These are phyloP conservation scores for Pseudocercospora musae DNA, from an alignment of 2,329 filamentous ascomycete species.

Conservation along the genomic window DNA sequence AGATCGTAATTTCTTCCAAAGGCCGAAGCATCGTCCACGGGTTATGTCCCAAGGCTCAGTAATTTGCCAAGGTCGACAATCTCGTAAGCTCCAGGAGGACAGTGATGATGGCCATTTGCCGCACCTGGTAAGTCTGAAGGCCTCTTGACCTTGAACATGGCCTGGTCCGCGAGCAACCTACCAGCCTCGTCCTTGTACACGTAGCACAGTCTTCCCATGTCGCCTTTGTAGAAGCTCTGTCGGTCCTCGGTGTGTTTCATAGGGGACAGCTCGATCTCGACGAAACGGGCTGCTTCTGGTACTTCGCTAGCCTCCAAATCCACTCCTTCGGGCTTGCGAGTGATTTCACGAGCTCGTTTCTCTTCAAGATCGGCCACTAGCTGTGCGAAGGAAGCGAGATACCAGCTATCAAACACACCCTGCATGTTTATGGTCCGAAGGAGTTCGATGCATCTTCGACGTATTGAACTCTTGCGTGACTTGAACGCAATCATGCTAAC, in stretches of 20 bases:
- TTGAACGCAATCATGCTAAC: slow-evolving; percentile 19
- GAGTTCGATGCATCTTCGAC: slow-evolving; percentile 10
- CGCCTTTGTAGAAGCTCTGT: slow-evolving; percentile 14
- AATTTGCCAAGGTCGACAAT: background rate
- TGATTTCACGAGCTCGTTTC: slow-evolving; percentile 14
- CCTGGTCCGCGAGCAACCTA: slow-evolving; percentile 5
- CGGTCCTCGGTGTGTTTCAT: slow-evolving; percentile 1
- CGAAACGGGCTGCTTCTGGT: slow-evolving; percentile 13
- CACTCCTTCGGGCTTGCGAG: slow-evolving; percentile 9
- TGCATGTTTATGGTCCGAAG: slow-evolving; percentile 16
- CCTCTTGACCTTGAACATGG: slow-evolving; percentile 9
- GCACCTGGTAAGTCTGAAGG: background rate
- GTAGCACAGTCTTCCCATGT: slow-evolving; percentile 15
- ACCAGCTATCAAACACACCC: slow-evolving; percentile 20
- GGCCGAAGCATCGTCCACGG: background rate
- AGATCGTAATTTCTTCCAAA: background rate
- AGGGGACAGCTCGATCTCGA: slow-evolving; percentile 15
- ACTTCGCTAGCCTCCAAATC: slow-evolving; percentile 16
- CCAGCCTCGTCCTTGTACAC: slow-evolving; percentile 6
- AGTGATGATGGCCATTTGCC: background rate
- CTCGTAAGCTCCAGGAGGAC: background rate
- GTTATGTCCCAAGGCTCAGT: background rate
- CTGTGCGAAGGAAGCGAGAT: slow-evolving; percentile 15
- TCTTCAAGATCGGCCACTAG: slow-evolving; percentile 18
- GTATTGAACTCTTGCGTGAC: slow-evolving; percentile 9